phyloP scores from a whole-genome alignment of 495 filamentous ascomycete genomes.

The Penicillium simplicissimum region DNA sequence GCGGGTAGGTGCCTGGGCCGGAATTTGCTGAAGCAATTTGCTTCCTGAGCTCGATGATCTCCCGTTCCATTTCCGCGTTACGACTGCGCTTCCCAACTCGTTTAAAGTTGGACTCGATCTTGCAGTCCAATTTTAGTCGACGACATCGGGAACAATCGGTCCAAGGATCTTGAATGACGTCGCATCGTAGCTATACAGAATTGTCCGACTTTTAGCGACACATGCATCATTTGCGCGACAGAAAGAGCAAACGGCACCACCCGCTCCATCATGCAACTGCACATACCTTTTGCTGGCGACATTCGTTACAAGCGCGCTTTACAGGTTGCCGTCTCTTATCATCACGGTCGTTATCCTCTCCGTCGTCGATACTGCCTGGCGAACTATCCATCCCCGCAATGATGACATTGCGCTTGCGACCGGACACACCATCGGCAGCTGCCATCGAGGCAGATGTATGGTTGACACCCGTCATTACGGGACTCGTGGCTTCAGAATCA shows the following conservation, averaged over 20 bases:
- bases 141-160: constrained; percentile 78
- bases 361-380: constrained; percentile 68
- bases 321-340: constrained; percentile 71
- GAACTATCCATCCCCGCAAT: constrained; percentile 62
- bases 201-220: constrained; percentile 15
- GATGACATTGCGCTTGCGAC: constrained; percentile 49
- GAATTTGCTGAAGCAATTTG: constrained; percentile 56
- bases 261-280: neutral
- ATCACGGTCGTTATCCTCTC: constrained; percentile 59
- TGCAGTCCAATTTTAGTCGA: constrained; percentile 82
- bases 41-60: constrained; percentile 62
- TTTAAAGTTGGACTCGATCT: constrained; percentile 93
- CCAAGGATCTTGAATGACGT: constrained; percentile 86
- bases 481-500: constrained; percentile 42
- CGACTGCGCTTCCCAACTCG: constrained; percentile 86
- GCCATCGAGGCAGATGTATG: constrained; percentile 38
- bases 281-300: constrained; percentile 87
- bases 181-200: constrained; percentile 71
- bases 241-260: neutral
- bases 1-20: constrained; percentile 45
- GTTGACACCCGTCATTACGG: constrained; percentile 48
- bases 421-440: constrained; percentile 35
- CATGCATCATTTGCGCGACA: constrained; percentile 1
- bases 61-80: constrained; percentile 86
- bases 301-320: constrained; percentile 93